phyloP scores from a whole-genome alignment of 148 eudicot species.

The Euryodendron excelsum region DNA sequence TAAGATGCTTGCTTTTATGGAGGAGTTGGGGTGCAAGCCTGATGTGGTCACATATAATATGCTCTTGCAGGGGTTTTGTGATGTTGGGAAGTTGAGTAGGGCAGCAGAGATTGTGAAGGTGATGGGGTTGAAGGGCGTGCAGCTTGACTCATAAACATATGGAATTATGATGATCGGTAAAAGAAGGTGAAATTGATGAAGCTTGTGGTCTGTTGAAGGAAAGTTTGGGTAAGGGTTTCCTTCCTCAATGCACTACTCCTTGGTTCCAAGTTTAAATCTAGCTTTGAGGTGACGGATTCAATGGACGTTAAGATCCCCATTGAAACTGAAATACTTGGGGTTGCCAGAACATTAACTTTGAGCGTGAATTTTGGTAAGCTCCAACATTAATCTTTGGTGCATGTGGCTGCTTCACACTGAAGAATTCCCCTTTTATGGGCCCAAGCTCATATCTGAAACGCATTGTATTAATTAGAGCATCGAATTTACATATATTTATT shows the following conservation, averaged over 20 bases:
- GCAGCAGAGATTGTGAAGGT: slow-evolving; percentile 32
- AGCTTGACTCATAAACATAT: slow-evolving; percentile 23
- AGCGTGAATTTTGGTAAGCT: neutral
- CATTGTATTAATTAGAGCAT: neutral
- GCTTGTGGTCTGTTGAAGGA: slow-evolving; percentile 38
- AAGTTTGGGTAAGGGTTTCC: slow-evolving; percentile 29
- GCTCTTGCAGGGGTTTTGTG: slow-evolving; percentile 38
- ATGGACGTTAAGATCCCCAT: neutral
- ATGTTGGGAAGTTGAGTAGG: slow-evolving; percentile 31
- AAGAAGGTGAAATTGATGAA: slow-evolving; percentile 25
- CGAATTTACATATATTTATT: no score
- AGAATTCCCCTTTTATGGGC: neutral
- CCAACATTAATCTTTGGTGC: neutral
- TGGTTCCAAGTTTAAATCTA: slow-evolving; percentile 11
- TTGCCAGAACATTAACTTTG: neutral
- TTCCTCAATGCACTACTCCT: slow-evolving; percentile 27
- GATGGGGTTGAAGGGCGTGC: slow-evolving; percentile 35
- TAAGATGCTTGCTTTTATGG: slow-evolving; percentile 45
- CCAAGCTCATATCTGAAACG: neutral
- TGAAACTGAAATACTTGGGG: slow-evolving; percentile 1
- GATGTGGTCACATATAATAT: slow-evolving; percentile 35
- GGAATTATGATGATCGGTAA: slow-evolving; percentile 33
- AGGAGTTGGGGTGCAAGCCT: slow-evolving; percentile 54
- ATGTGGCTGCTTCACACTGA: neutral
- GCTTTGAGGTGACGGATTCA: neutral